Evolutionary conservation across 2,329 filamentous ascomycete species (phyloP), one percentile per base, ranked within the genome.

Genomic region (Penicillium italicum): DNA sequence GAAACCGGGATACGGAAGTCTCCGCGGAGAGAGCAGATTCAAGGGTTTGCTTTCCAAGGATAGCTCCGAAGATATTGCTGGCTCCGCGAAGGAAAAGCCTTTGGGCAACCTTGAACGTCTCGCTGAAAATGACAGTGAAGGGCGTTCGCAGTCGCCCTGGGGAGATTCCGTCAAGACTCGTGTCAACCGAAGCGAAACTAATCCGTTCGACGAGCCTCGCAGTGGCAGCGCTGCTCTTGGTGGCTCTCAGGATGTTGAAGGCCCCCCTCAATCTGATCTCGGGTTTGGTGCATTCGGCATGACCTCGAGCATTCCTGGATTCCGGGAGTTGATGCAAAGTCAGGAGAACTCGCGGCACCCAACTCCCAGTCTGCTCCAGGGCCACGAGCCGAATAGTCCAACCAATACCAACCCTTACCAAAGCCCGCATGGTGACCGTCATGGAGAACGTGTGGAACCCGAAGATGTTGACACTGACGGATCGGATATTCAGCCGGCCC

Each of bases 391-490:
- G 0, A 84, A 90, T 68, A 97, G 93, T 70, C 94, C 94, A 11
- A 94, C 92, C 0, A 90, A 96, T 67, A 97, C 94, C 3, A 99
- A 99, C 69, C 94, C 94, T 1, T 99, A 94, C 70, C 90, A 92
- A 61, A 97, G 93, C 71, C 94, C 94, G 2, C 85, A 89, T 8
- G 89, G 87, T 36, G 88, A 91, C 26, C 85, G 85, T 42, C 52
- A 54, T 24, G 53, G 53, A 26, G 53, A 55, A 26, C 47, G 53
- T 3, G 79, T 78, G 5, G 85, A 90, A 45, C 83, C 83, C 18
- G 82, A 85, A 57, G 82, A 83, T 60, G 79, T 81, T 43, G 82
- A 88, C 42, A 76, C 78, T 6, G 79, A 80, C 45, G 82, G 81
- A 26, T 78, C 81, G 45, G 79, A 82, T 58, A 79, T 80, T 48